These are phyloP conservation scores for Arabis alpina DNA, from an alignment of 345 rosid species.

Conservation along the genomic window DNA sequence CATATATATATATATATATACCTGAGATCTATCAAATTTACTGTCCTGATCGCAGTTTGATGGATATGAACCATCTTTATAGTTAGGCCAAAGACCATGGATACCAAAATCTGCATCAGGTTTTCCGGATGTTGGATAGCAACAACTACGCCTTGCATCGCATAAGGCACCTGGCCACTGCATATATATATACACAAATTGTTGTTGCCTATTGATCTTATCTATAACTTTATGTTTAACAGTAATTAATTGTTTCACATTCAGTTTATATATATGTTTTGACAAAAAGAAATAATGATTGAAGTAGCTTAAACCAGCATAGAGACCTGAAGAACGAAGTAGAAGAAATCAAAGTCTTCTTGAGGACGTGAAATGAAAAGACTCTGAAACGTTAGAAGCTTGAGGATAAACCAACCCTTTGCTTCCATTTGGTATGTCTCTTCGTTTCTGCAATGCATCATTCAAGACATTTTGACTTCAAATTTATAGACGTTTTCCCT, in stretches of 20 bases:
- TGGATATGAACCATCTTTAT: slow-evolving; percentile 70
- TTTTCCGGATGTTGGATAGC: slow-evolving; percentile 84
- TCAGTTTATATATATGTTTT: too few relatives aligned
- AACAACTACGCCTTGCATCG: slow-evolving; percentile 64
- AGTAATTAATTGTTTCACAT: too few relatives aligned
- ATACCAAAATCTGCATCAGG: slow-evolving; percentile 83
- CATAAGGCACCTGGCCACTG: slow-evolving; percentile 97
- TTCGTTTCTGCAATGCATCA: slow-evolving; percentile 9
- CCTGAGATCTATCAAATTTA: slow-evolving; percentile 61
- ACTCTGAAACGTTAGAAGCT: slow-evolving; percentile 49
- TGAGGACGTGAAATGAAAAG: slow-evolving; percentile 50
- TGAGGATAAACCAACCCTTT: slow-evolving; percentile 31
- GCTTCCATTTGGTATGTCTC: slow-evolving; percentile 8
- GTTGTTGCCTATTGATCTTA: too few relatives aligned
- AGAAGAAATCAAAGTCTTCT: slow-evolving; percentile 84
- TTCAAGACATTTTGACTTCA: not conserved
- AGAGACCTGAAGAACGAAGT: slow-evolving; percentile 75
- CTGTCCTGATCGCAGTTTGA: slow-evolving; percentile 61
- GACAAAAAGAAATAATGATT: too few relatives aligned
- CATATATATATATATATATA: too few relatives aligned
- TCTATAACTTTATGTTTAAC: too few relatives aligned
- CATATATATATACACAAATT: slow-evolving; percentile 2
- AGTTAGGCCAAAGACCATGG: slow-evolving; percentile 96
- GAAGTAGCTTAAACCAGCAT: too few relatives aligned
- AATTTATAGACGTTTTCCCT: slow-evolving; percentile 28